Evolutionary conservation across 768 basidiomycete species (phyloP).

Genomic region (Amanita inopinata): DNA sequence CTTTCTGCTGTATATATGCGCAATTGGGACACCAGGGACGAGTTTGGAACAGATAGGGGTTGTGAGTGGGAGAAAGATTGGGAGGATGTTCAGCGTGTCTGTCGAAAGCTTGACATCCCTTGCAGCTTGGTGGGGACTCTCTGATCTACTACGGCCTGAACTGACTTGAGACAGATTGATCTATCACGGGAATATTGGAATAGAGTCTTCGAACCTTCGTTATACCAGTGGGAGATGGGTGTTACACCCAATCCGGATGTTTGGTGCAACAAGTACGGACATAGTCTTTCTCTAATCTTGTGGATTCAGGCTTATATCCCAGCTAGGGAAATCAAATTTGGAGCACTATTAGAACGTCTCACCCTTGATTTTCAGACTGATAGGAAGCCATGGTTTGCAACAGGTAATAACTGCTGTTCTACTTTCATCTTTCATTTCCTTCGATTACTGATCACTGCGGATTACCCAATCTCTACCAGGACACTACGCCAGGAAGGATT

Average conservation of each 20-base stretch:
- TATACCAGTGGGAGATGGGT: conserved; percentile 70
- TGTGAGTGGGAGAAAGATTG: conserved; percentile 97
- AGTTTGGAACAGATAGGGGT: conserved; percentile 65
- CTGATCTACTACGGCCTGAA: background rate
- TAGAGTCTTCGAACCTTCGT: conserved; percentile 80
- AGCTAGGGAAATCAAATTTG: conserved; percentile 83
- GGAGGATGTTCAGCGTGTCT: conserved; percentile 82
- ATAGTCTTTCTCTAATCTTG: background rate
- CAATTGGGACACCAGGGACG: conserved; percentile 89
- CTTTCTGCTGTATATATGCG: conserved; percentile 90
- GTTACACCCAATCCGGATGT: conserved; percentile 90
- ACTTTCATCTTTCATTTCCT: background rate
- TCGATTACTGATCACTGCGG: no score
- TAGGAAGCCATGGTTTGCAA: conserved; percentile 65
- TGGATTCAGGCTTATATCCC: background rate
- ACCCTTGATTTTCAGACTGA: conserved; percentile 18
- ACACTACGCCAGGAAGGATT: conserved; percentile 76
- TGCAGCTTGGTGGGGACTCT: conserved; percentile 49
- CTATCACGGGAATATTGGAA: conserved; percentile 89
- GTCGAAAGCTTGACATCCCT: conserved; percentile 62
- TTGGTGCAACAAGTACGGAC: conserved; percentile 74
- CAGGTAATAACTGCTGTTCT: conserved; percentile 36
- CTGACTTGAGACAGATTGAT: conserved; percentile 49
- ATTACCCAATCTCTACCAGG: conserved; percentile 42
- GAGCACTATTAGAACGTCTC: conserved; percentile 66